A percentile compares a stretch with the other conserved stretches of the same genome.
Evolutionary conservation across 2,329 filamentous ascomycete species (phyloP).

Genomic region (Cyanodermella asteris): DNA sequence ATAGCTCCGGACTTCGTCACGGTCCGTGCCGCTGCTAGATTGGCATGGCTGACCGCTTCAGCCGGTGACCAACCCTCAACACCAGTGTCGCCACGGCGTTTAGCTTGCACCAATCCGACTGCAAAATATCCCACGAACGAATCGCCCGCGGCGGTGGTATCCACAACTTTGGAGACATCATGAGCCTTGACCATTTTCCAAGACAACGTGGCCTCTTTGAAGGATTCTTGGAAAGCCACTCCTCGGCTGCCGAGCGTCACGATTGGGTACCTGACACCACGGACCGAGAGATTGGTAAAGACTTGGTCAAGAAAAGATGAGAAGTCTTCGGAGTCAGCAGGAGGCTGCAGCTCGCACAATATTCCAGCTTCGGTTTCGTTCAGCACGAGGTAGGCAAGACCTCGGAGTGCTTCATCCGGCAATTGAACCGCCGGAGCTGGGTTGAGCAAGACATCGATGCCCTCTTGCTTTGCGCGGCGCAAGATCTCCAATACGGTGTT

Average conservation of each 20-base stretch:
- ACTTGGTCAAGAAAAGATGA: slow-evolving; percentile 8
- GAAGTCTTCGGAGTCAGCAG: slow-evolving; percentile 6
- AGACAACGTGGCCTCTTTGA: slow-evolving; percentile 37
- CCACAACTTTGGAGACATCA: slow-evolving; percentile 57
- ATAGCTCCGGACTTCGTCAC: slow-evolving; percentile 24
- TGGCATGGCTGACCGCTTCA: slow-evolving; percentile 23
- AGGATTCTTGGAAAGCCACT: slow-evolving; percentile 34
- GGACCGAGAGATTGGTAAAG: too few relatives aligned
- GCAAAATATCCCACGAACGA: slow-evolving; percentile 85
- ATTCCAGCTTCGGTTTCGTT: slow-evolving; percentile 79
- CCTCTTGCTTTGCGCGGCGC: slow-evolving; percentile 22
- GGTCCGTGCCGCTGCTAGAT: slow-evolving; percentile 20
- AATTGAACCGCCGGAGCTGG: slow-evolving; percentile 56
- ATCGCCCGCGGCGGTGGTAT: slow-evolving; percentile 86
- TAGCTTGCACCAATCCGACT: slow-evolving; percentile 39
- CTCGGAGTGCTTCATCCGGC: slow-evolving; percentile 41
- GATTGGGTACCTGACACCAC: slow-evolving; percentile 59
- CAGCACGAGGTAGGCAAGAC: slow-evolving; percentile 58
- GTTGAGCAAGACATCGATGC: slow-evolving; percentile 54
- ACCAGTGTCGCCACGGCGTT: slow-evolving; percentile 25
- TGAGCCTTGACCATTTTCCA: too few relatives aligned
- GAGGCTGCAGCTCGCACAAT: slow-evolving; percentile 14
- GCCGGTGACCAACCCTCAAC: slow-evolving; percentile 23
- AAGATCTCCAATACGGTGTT: slow-evolving; percentile 42
- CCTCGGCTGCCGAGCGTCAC: slow-evolving; percentile 68